Evolutionary conservation across 257 asterid genomes (phyloP), one percentile per base, ranked within the genome.

Genomic region (Cruciata laevipes): DNA sequence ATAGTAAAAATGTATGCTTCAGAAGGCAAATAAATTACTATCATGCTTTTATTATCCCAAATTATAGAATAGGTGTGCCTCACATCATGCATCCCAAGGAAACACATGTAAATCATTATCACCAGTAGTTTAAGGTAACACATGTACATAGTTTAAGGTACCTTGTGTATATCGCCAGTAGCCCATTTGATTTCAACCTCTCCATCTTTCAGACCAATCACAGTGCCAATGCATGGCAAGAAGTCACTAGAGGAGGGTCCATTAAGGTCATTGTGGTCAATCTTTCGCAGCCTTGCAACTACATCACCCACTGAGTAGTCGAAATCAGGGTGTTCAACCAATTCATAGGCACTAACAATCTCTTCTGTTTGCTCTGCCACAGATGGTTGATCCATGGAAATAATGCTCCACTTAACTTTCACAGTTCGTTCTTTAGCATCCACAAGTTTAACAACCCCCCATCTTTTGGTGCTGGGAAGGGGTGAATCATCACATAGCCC

Each of bases 321-420:
- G 75, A 75, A 90, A 55, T 87, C 92, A 1, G 96, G 91, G 67
- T 94, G 99, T 74, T 94, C 96, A 74, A 87, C 77, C 78, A 94
- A 77, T 78, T 90, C 99, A 65, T 94, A 94, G 24, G 95, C 97
- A 78, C 99, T 90, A 77, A 90, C 99, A 61, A 76, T 79, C 79
- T 88, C 96, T 67, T 83, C 96, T 8, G 55, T 33, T 60, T 71
- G 78, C 71, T 78, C 82, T 73, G 73, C 70, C 57, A 67, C 57
- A 6, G 61, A 77, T 12, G 67, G 60, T 55, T 47, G 73, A 38
- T 75, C 71, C 35, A 57, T 42, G 65, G 85, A 67, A 63, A 77
- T 66, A 42, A 75, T 78, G 61, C 76, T 74, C 98, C 99, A 94
- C 66, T 78, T 77, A 66, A 94, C 95, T 77, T 81, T 82, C 80